These are phyloP conservation scores for Penicillium sp. DNA, from an alignment of 2,329 filamentous ascomycete genomes.

Conservation along the genomic window DNA sequence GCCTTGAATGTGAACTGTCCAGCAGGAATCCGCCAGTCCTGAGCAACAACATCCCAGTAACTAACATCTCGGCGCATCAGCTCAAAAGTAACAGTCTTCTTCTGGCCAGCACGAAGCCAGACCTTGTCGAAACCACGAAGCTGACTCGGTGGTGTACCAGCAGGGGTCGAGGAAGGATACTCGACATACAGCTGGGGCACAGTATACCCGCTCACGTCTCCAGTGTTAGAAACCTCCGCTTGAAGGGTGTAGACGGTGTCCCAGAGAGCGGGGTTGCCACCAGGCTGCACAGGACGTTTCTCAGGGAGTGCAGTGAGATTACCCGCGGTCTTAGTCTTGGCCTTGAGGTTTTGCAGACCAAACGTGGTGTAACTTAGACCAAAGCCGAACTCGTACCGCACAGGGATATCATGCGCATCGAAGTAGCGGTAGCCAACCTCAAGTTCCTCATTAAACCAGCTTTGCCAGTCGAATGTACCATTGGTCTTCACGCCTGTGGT, in stretches of 20 bases:
- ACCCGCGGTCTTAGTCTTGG: neutral
- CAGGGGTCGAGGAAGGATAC: conserved; percentile 37
- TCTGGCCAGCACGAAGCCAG: conserved; percentile 44
- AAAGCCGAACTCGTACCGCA: conserved; percentile 59
- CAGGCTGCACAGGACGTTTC: conserved; percentile 33
- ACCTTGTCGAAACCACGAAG: conserved; percentile 58
- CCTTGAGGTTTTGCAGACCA: conserved; percentile 12
- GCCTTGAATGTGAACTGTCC: conserved; percentile 10
- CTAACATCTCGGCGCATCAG: conserved; percentile 43
- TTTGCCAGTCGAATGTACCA: conserved; percentile 42
- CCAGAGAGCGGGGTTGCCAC: conserved; percentile 60
- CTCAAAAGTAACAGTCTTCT: conserved; percentile 44
- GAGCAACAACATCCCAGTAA: conserved; percentile 15
- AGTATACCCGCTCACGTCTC: conserved; percentile 48
- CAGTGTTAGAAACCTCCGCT: conserved; percentile 54
- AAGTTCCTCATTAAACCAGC: conserved; percentile 52
- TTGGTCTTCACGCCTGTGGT: conserved; percentile 5
- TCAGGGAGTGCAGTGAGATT: conserved; percentile 9
- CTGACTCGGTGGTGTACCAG: conserved; percentile 34
- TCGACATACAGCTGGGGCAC: conserved; percentile 59
- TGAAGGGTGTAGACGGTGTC: conserved; percentile 51
- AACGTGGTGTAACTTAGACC: conserved; percentile 46
- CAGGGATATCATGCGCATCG: conserved; percentile 50
- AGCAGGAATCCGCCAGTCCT: conserved; percentile 13
- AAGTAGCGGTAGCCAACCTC: conserved; percentile 60